Conservation (phyloP, 495 filamentous ascomycete genomes). For the Neurospora sp. region DNA sequence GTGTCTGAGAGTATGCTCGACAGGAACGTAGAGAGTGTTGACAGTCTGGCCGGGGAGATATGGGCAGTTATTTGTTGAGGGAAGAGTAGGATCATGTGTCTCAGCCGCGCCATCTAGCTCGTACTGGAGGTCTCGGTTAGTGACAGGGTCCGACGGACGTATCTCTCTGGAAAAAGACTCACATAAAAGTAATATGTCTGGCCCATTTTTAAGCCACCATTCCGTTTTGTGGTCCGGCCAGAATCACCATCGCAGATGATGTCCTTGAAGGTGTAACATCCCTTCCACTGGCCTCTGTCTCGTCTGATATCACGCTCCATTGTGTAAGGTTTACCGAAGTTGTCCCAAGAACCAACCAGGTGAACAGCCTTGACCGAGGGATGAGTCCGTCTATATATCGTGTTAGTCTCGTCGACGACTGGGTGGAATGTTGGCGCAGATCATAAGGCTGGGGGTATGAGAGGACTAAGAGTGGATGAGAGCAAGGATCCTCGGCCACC, state of each 20-base stretch:
- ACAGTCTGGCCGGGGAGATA: slow-evolving; percentile 77
- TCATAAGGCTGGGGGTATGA: not conserved
- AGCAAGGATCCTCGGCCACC: not conserved
- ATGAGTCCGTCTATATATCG: slow-evolving; percentile 47
- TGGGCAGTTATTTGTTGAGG: slow-evolving; percentile 70
- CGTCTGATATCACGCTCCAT: slow-evolving; percentile 69
- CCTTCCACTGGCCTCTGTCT: slow-evolving; percentile 66
- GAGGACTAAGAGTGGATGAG: not conserved
- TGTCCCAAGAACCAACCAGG: slow-evolving; percentile 88
- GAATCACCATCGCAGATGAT: slow-evolving; percentile 72
- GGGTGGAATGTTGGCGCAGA: not conserved
- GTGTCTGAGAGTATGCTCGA: slow-evolving; percentile 46
- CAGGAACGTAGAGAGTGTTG: slow-evolving; percentile 72
- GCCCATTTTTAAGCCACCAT: slow-evolving; percentile 81
- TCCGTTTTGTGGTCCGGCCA: slow-evolving; percentile 45
- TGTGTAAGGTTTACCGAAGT: slow-evolving; percentile 64
- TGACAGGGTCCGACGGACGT: slow-evolving; percentile 3
- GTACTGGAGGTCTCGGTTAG: slow-evolving; percentile 47
- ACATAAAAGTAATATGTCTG: slow-evolving; percentile 94
- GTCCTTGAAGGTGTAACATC: slow-evolving; percentile 74
- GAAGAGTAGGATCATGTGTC: slow-evolving; percentile 57
- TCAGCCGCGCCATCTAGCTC: slow-evolving; percentile 66
- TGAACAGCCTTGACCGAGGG: slow-evolving; percentile 62
- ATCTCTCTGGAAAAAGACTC: slow-evolving; percentile 23
- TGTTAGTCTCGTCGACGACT: slow-evolving; percentile 1